Evolutionary conservation across 2,329 filamentous ascomycete genomes (phyloP).

Genomic region (Fusarium globosum): DNA sequence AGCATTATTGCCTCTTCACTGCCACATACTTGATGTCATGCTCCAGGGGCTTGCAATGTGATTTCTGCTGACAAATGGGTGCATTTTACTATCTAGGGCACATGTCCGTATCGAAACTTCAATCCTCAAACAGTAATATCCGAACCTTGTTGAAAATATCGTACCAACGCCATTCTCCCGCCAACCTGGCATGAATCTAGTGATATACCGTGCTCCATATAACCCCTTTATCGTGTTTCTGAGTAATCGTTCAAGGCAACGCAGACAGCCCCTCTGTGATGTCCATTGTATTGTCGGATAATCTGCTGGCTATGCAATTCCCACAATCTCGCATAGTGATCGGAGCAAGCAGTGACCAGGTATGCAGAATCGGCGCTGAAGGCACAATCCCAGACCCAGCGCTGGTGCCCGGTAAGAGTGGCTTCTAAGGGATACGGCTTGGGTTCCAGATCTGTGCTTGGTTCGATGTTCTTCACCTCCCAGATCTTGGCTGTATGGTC

Average conservation of each 20-base stretch:
- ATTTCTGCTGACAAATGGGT: background rate
- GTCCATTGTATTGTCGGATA: conserved; percentile 94
- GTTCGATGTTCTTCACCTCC: conserved; percentile 81
- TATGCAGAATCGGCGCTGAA: conserved; percentile 95
- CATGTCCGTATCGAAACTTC: conserved; percentile 4
- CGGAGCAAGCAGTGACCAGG: conserved; percentile 90
- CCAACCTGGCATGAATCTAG: conserved; percentile 17
- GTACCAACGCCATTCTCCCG: conserved; percentile 41
- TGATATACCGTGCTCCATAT: conserved; percentile 18
- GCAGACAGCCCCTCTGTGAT: conserved; percentile 91
- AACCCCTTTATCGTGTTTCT: conserved; percentile 58
- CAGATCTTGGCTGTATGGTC: conserved; percentile 97
- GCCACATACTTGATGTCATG: background rate
- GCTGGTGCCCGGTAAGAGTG: conserved; percentile 88
- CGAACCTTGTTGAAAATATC: conserved; percentile 28
- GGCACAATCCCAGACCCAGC: conserved; percentile 98
- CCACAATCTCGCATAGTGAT: conserved; percentile 94
- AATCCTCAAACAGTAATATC: conserved; percentile 12
- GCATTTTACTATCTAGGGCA: background rate
- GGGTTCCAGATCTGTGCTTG: conserved; percentile 54
- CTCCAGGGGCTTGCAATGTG: background rate
- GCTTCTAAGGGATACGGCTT: conserved; percentile 84
- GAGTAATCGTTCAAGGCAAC: conserved; percentile 92
- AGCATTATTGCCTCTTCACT: background rate
- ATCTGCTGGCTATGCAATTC: conserved; percentile 88